These are phyloP conservation scores for Solanum lycopersicoides DNA, from an alignment of 257 asterid genomes.

Conservation along the genomic window DNA sequence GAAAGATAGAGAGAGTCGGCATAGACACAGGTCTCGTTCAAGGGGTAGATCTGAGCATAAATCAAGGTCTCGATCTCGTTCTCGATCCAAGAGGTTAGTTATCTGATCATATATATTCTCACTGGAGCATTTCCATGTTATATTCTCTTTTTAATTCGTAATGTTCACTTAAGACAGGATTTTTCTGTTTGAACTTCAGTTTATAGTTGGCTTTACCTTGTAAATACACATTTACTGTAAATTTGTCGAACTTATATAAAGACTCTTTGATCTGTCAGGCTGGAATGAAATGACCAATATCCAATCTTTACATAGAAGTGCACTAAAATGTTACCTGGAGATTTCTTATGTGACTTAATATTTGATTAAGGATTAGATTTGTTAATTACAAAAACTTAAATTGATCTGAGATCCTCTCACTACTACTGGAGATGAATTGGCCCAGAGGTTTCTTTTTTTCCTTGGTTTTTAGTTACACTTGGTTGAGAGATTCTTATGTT, in stretches of 20 bases:
- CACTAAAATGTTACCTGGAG: not conserved
- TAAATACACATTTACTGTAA: not conserved
- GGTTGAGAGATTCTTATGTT: not conserved
- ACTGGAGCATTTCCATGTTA: not conserved
- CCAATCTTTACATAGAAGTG: not conserved
- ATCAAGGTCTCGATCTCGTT: conserved; percentile 79
- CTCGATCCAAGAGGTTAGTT: conserved; percentile 78
- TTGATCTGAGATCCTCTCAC: not conserved
- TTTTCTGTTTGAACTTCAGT: not conserved
- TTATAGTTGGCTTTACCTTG: not conserved
- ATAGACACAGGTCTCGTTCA: conserved; percentile 53
- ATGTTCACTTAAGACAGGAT: not conserved
- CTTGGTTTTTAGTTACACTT: not conserved
- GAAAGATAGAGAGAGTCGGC: conserved; percentile 63
- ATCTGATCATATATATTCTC: not conserved
- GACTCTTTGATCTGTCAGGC: not conserved
- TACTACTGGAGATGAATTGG: not conserved
- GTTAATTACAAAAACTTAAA: not conserved
- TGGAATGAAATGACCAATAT: not conserved
- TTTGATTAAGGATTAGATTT: not conserved
- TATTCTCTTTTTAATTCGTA: not conserved
- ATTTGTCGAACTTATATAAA: not conserved
- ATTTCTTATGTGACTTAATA: not conserved
- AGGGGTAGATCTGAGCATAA: conserved; percentile 57
- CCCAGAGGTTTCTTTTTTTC: not conserved